Evolutionary conservation across 257 asterid genomes (phyloP).

Genomic region (Jacaranda copaia): DNA sequence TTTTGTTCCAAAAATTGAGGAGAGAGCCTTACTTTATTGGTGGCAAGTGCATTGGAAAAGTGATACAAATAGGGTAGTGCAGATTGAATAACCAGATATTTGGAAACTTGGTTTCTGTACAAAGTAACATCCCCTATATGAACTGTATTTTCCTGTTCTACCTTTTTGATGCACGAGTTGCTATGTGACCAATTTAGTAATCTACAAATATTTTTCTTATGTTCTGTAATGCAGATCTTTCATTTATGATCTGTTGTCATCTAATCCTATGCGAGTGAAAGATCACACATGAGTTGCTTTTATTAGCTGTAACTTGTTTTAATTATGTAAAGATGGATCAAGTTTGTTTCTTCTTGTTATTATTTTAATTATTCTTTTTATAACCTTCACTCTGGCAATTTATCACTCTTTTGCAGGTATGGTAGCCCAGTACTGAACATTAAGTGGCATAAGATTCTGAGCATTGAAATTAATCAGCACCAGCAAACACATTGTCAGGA

Average conservation of each 20-base stretch:
- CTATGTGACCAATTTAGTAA: background rate
- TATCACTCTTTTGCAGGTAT: slow-evolving; percentile 85
- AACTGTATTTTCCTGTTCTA: background rate
- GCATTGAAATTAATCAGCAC: slow-evolving; percentile 74
- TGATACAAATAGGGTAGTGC: slow-evolving; percentile 5
- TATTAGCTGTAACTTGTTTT: slow-evolving; percentile 20
- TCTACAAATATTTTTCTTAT: slow-evolving; percentile 31
- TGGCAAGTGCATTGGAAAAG: background rate
- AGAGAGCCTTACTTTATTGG: slow-evolving; percentile 10
- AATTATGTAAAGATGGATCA: slow-evolving; percentile 1
- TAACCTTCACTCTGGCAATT: slow-evolving; percentile 21
- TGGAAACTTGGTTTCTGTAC: slow-evolving; percentile 7
- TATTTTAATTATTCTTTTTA: no score
- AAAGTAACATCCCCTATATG: slow-evolving; percentile 3
- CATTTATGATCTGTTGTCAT: slow-evolving; percentile 84
- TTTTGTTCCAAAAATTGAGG: slow-evolving; percentile 24
- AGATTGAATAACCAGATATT: slow-evolving; percentile 13
- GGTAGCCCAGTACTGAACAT: slow-evolving; percentile 88
- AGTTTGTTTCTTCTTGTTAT: background rate
- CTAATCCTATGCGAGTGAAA: slow-evolving; percentile 74
- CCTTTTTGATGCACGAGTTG: slow-evolving; percentile 20
- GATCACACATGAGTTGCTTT: slow-evolving; percentile 85
- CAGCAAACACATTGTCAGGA: slow-evolving; percentile 85
- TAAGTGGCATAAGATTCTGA: slow-evolving; percentile 89
- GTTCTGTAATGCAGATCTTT: slow-evolving; percentile 62